Base-by-base conservation (phyloP, 106 monocot genomes). In the Hemerocallis citrina region DNA sequence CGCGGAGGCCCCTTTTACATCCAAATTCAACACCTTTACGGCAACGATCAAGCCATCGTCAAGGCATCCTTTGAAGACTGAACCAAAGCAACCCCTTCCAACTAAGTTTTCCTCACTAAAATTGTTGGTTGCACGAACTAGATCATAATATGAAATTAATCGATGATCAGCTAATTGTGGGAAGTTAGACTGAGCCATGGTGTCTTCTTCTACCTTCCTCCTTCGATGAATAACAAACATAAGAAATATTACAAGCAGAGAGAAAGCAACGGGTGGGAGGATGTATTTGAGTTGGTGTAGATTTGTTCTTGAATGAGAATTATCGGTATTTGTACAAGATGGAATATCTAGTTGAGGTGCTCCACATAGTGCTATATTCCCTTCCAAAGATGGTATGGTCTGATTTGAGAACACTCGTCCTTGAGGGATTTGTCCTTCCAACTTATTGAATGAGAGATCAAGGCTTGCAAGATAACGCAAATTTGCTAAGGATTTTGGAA, bases 21-120 rank as follows among this genome's bases (percentile, higher is more conserved):
- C 8, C n/a, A 71, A 44, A 45, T 71, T 56, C 0, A 71, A 30
- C 6, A 71, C 71, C 49, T 38, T 38, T 44, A 44, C 17, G n/a
- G 44, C 44, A 16, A 17, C 44, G 17, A 44, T 44, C 14, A 15
- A 16, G 44, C 17, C 17, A 17, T 44, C 44, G 17, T 44, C 44
- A 4, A 44, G 44, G n/a, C 16, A 16, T 17, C 44, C 44, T 15
- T 44, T 44, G 44, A 16, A 44, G n/a, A 44, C 44, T 15, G 44
- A 44, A 4, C 44, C 44, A 15, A 16, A 17, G 16, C 11, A 15
- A 15, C 44, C 14, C 5, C 14, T 17, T 4, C 44, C 44, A 16
- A 49, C 23, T 24, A 49, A 49, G 16, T 49, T 49, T 9, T 4
- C 5, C 9, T 49, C 49, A 16, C 49, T 49, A 23, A 49, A 49